Evolutionary conservation across 2,329 filamentous ascomycete genomes (phyloP), one percentile per base, ranked within the genome.

Genomic region (Colletotrichum gigasporum): DNA sequence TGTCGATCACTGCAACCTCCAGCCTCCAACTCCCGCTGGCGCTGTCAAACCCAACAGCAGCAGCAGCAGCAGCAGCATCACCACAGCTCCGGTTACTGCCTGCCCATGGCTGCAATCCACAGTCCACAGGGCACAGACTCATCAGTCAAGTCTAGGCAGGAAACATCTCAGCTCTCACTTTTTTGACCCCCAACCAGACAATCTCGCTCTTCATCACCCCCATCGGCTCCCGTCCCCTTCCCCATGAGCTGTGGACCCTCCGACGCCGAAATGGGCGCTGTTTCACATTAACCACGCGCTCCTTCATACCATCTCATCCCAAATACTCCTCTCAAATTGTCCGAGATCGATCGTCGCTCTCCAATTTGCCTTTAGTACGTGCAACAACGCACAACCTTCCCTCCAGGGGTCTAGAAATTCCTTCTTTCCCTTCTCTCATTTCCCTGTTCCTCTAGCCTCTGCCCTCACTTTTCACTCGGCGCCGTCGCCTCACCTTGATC

Each of bases 321-420:
- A 61, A 42, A 50, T 44, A 35, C 48, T 39, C 44, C 48, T 54
- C 42, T 41, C 42, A 61, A 64, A 61, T 64, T 64, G 61, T 64
- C 61, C 61, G 61, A 64, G 61, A 64, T 64, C 61, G 61, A 64
- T 64, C 61, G 61, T 20, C 61, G 12, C 39, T 44, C 56, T 61
- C 47, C 56, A 61, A 64, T 48, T 50, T 64, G 37, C 58, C 48
- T 35, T 24, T 39, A 26, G 35, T 20, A 16, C 44, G 18, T 54
- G 39, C 26, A 34, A 51, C 35, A 16, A 52, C 8, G 34, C 26
- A 54, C 47, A 34, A 42, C 47, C 34, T 11, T 22, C 32, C 26
- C 20, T 42, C 45, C 55, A 64, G 41, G 55, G 55, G 32, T 34
- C 48, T 41, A 10, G 10, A 6, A 42, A 50, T 39, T 50, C 28